A percentile compares a stretch with the other conserved stretches of the same genome.
These are phyloP conservation scores for Pseudopithomyces chartarum DNA, from an alignment of 2,329 filamentous ascomycete species.

Conservation along the genomic window DNA sequence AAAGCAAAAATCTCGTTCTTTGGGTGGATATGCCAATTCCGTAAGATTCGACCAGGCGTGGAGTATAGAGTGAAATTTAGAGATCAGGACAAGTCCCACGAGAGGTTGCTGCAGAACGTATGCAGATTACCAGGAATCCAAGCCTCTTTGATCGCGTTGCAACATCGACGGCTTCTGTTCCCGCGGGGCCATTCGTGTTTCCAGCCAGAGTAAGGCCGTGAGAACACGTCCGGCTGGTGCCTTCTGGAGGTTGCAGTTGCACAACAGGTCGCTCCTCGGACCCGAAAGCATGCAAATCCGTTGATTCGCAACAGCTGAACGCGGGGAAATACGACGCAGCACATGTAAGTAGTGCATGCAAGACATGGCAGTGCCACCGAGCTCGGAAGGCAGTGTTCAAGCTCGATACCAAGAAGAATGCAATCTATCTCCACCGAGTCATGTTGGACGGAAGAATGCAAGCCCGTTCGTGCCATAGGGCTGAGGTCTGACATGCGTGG, in stretches of 20 bases:
- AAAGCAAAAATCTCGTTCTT: too few species aligned
- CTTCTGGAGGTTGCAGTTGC: not conserved
- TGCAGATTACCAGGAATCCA: too few species aligned
- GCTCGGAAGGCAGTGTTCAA: not conserved
- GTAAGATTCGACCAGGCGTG: too few species aligned
- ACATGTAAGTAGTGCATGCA: not conserved
- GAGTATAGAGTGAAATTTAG: too few species aligned
- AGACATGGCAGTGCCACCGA: not conserved
- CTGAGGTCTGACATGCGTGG: conserved; percentile 5
- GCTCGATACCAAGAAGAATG: not conserved
- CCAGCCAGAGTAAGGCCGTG: not conserved
- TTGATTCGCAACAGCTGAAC: conserved; percentile 2
- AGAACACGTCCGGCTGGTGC: not conserved
- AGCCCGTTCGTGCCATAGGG: conserved; percentile 1
- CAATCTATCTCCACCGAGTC: not conserved
- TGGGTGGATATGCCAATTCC: too few species aligned
- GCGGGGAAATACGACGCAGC: conserved; percentile 2
- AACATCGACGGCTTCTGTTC: too few species aligned
- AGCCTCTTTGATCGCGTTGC: too few species aligned
- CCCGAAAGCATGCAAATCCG: not conserved
- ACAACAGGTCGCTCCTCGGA: not conserved
- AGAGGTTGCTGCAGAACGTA: too few species aligned
- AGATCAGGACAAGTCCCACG: too few species aligned
- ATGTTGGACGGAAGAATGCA: not conserved
- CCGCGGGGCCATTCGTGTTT: not conserved